Conservation (phyloP, 2,329 filamentous ascomycete genomes). For the Neurospora sp. region DNA sequence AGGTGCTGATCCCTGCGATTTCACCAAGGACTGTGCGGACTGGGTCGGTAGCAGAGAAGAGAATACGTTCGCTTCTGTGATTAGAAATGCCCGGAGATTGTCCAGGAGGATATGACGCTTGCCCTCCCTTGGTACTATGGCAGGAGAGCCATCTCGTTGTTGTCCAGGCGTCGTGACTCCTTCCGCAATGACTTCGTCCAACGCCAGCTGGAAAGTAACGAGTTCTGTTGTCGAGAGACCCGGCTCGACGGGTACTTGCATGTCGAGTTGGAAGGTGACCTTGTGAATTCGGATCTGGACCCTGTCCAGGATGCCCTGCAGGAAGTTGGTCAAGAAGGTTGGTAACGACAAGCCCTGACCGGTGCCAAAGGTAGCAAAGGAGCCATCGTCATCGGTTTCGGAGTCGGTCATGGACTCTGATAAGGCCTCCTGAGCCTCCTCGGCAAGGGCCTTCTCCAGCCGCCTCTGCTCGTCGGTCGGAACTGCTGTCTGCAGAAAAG, state of each 20-base stretch:
- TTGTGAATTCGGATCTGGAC: constrained; percentile 56
- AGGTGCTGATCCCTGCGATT: background rate
- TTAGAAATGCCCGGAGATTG: constrained; percentile 53
- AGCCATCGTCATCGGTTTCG: constrained; percentile 49
- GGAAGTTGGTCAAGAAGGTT: constrained; percentile 58
- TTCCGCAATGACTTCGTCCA: constrained; percentile 58
- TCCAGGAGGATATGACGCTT: constrained; percentile 57
- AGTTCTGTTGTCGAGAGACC: constrained; percentile 38
- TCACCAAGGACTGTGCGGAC: constrained; percentile 46
- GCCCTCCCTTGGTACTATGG: constrained; percentile 44
- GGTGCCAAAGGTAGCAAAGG: constrained; percentile 50
- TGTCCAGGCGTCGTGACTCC: constrained; percentile 43
- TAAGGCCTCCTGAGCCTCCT: constrained; percentile 52
- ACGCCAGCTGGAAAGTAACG: constrained; percentile 54
- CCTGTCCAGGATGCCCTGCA: constrained; percentile 66
- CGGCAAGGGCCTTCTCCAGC: constrained; percentile 58
- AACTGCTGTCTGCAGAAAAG: constrained; percentile 61
- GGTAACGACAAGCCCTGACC: constrained; percentile 62
- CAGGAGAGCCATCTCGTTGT: constrained; percentile 23
- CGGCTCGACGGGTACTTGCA: constrained; percentile 44
- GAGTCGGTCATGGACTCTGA: constrained; percentile 51
- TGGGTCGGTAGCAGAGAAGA: constrained; percentile 48
- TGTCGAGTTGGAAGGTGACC: constrained; percentile 57
- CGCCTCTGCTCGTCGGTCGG: constrained; percentile 54
- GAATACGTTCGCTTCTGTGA: constrained; percentile 59